Conservation (phyloP, 148 eudicot species). For the Tetragonia tetragonoides region DNA sequence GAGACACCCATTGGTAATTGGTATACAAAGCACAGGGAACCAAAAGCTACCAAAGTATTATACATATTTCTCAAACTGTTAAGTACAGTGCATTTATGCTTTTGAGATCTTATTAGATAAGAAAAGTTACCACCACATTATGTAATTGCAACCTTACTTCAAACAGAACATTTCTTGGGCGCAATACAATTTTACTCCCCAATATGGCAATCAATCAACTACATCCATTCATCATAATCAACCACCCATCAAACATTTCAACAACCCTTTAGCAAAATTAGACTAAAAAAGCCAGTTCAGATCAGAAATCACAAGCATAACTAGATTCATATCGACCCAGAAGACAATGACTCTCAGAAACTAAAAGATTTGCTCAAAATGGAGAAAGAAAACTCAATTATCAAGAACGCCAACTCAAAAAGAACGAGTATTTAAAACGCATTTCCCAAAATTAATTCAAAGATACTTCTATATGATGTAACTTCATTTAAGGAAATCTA, state of each 20-base stretch:
- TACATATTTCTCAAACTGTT: background rate
- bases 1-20: background rate
- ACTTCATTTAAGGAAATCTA: conserved; percentile 14
- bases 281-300: background rate
- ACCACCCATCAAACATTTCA: background rate
- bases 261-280: background rate
- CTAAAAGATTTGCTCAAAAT: background rate
- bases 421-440: background rate
- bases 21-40: background rate
- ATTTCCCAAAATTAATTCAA: background rate
- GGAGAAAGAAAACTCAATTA: background rate
- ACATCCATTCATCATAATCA: background rate
- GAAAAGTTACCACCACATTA: background rate
- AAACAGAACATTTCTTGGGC: conserved; percentile 3
- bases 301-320: background rate
- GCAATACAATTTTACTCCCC: background rate
- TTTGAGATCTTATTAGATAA: background rate
- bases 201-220: background rate
- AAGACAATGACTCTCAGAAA: conserved; percentile 7
- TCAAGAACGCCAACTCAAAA: background rate
- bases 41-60: background rate
- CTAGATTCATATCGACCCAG: conserved; percentile 2
- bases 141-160: background rate
- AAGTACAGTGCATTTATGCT: background rate
- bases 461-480: background rate